These are phyloP conservation scores for Pythium aquatile DNA, from an alignment of 352 stramenopile species.

Conservation along the genomic window DNA sequence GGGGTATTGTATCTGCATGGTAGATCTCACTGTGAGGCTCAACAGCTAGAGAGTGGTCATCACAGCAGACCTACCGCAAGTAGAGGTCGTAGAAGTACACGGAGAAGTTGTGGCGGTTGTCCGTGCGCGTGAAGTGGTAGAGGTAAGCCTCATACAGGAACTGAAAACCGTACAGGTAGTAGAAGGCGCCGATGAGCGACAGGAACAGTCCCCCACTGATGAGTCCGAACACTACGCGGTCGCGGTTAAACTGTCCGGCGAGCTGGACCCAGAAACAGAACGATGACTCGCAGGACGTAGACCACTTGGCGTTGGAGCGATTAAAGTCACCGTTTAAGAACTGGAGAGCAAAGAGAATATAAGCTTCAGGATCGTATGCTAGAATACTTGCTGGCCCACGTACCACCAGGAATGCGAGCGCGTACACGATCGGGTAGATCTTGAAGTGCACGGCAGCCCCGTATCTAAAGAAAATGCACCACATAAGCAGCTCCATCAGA, in stretches of 20 bases:
- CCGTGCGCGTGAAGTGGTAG: constrained; percentile 98
- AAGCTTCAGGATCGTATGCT: neutral
- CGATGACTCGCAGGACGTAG: constrained; percentile 44
- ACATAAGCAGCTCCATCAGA: neutral
- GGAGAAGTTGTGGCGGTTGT: constrained; percentile 99
- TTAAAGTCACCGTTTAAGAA: constrained; percentile 74
- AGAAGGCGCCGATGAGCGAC: constrained; percentile 79
- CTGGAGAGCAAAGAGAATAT: constrained; percentile 22
- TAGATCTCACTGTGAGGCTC: neutral
- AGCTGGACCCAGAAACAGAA: constrained; percentile 56
- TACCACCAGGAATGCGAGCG: constrained; percentile 85
- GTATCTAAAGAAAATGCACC: constrained; percentile 55
- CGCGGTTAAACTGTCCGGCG: constrained; percentile 52
- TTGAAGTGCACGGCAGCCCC: constrained; percentile 97
- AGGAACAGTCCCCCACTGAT: constrained; percentile 88
- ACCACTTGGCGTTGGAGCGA: constrained; percentile 44
- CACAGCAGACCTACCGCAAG: constrained; percentile 52
- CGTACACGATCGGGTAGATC: constrained; percentile 99
- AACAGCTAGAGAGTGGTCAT: neutral
- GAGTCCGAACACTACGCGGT: constrained; percentile 88
- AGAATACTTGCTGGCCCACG: neutral
- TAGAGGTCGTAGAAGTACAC: constrained; percentile 99
- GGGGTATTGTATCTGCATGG: constrained; percentile 68
- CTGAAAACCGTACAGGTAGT: constrained; percentile 86
- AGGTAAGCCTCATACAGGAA: constrained; percentile 96